Percentiles rank a stretch among this genome's conserved stretches.
These are phyloP conservation scores for Coniochaeta sp. DNA, from an alignment of 2,329 filamentous ascomycete genomes.

Conservation along the genomic window DNA sequence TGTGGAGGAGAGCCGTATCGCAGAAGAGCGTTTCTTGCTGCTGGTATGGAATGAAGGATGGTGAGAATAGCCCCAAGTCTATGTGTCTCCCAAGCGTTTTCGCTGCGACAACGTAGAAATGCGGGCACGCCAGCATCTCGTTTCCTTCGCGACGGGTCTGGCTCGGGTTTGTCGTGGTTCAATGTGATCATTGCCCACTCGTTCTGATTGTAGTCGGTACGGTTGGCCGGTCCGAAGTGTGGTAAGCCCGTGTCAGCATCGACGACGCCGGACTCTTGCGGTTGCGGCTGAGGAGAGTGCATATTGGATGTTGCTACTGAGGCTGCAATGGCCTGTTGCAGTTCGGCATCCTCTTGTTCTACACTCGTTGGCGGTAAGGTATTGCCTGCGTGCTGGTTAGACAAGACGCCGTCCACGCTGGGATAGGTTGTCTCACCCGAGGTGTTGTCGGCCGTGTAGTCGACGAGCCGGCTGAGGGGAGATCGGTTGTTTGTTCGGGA, in stretches of 20 bases:
- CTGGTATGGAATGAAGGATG: constrained; percentile 52
- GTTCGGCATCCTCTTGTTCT: constrained; percentile 44
- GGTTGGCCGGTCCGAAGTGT: constrained; percentile 53
- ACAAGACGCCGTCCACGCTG: constrained; percentile 8
- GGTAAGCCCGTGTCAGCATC: constrained; percentile 29
- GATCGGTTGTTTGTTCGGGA: constrained; percentile 51
- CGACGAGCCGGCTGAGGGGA: constrained; percentile 43
- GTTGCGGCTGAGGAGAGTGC: constrained; percentile 27
- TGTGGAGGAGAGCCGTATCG: constrained; percentile 27
- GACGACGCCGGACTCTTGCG: constrained; percentile 44
- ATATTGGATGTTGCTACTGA: constrained; percentile 47
- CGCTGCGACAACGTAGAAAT: constrained; percentile 37
- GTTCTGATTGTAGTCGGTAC: constrained; percentile 43
- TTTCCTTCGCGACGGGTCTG: constrained; percentile 35
- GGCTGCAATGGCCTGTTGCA: constrained; percentile 47
- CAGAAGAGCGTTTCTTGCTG: constrained; percentile 48
- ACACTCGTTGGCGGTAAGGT: constrained; percentile 17
- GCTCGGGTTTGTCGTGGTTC: constrained; percentile 24
- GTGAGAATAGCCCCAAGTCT: constrained; percentile 47
- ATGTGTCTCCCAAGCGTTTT: constrained; percentile 22
- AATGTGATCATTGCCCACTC: constrained; percentile 53
- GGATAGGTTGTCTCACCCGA: constrained; percentile 25
- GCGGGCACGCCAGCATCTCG: constrained; percentile 36
- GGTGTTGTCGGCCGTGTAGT: constrained; percentile 34
- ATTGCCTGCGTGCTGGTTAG: constrained; percentile 4